Evolutionary conservation across 1,284 basidiomycete genomes (phyloP).

Genomic region (Schizophyllum commune): DNA sequence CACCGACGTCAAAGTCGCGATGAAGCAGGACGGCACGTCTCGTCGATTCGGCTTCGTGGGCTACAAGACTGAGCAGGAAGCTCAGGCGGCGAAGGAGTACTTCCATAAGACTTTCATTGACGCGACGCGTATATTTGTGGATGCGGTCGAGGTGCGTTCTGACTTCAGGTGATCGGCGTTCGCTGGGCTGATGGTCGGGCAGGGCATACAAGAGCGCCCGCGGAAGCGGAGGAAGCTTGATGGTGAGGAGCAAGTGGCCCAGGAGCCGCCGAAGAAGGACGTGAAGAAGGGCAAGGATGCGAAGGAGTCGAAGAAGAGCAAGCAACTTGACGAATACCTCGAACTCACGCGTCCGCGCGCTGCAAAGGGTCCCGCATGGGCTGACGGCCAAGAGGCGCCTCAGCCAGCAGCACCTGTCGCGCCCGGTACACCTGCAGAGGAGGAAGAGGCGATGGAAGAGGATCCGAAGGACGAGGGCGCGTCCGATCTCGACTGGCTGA

Average conservation of each 20-base stretch:
- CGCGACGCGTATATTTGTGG: constrained; percentile 68
- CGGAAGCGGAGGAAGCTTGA: background rate
- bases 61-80: constrained; percentile 78
- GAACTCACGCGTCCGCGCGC: constrained; percentile 54
- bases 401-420: constrained; percentile 4
- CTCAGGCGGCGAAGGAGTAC: constrained; percentile 71
- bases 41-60: constrained; percentile 92
- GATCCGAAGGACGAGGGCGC: constrained; percentile 22
- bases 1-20: constrained; percentile 85
- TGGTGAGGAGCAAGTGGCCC: background rate
- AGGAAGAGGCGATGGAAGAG: constrained; percentile 11
- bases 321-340: constrained; percentile 50
- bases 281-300: constrained; percentile 11
- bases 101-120: constrained; percentile 82
- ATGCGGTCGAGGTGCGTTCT: constrained; percentile 64
- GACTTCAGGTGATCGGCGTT: background rate
- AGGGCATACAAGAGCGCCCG: constrained; percentile 7
- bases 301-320: constrained; percentile 11
- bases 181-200: constrained; percentile 3
- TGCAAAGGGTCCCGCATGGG: constrained; percentile 61
- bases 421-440: background rate
- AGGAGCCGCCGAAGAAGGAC: constrained; percentile 7
- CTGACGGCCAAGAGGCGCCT: constrained; percentile 35
- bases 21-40: constrained; percentile 71
- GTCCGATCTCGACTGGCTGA: constrained; percentile 75